A percentile compares a stretch with the other conserved stretches of the same genome.
Evolutionary conservation across 2,329 filamentous ascomycete species (phyloP).

Genomic region (Aplosporella prunicola): DNA sequence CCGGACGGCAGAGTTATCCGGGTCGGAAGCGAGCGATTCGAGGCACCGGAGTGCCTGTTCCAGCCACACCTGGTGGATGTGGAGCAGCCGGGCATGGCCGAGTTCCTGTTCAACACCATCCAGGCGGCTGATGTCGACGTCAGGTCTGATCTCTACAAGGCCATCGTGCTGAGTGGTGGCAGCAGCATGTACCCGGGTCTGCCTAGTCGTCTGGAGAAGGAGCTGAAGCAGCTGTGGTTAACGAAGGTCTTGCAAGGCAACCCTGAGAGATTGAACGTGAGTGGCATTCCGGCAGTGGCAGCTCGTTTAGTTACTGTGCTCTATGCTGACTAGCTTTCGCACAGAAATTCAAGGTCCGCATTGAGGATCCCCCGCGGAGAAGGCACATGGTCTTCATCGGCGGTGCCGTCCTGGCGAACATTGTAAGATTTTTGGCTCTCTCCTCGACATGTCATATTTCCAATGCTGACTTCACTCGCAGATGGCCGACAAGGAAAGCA

Average conservation of each 20-base stretch:
- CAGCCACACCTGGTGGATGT: slow-evolving; percentile 97
- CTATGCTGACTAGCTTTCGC: slow-evolving; percentile 15
- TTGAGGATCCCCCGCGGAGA: slow-evolving; percentile 92
- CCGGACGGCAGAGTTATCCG: slow-evolving; percentile 94
- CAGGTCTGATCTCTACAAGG: slow-evolving; percentile 87
- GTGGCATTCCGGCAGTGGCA: slow-evolving; percentile 25
- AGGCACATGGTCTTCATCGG: slow-evolving; percentile 99
- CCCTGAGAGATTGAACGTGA: slow-evolving; percentile 72
- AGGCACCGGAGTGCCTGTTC: slow-evolving; percentile 96
- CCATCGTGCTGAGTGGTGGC: slow-evolving; percentile 90
- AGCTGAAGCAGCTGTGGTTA: slow-evolving; percentile 97
- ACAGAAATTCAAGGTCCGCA: slow-evolving; percentile 97
- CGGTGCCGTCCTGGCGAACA: slow-evolving; percentile 91
- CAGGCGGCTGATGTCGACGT: slow-evolving; percentile 94
- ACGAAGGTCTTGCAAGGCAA: slow-evolving; percentile 84
- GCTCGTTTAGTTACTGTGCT: slow-evolving; percentile 4
- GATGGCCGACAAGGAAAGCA: slow-evolving; percentile 97
- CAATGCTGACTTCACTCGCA: slow-evolving; percentile 19
- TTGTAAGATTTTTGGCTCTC: slow-evolving; percentile 53
- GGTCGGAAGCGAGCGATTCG: slow-evolving; percentile 93
- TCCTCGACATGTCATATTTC: slow-evolving; percentile 41
- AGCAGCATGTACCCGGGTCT: slow-evolving; percentile 99
- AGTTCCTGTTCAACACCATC: slow-evolving; percentile 98
- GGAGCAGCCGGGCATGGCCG: slow-evolving; percentile 91
- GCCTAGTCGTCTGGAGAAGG: slow-evolving; percentile 91